A percentile compares a stretch with the other conserved stretches of the same genome.
Conservation (phyloP, 352 stramenopile species). For the Pythium coloratum region DNA sequence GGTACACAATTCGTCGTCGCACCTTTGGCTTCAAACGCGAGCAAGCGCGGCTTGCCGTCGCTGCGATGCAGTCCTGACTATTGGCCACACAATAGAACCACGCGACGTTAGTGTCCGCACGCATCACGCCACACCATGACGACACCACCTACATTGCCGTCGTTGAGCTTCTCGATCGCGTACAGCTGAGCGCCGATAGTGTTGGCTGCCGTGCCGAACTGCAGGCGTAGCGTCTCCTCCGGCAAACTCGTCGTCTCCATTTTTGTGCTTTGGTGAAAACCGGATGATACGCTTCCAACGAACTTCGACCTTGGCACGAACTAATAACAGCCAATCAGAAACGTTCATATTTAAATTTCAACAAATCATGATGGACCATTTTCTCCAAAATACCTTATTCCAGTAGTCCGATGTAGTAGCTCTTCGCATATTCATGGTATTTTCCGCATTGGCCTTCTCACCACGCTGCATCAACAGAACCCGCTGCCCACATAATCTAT, state of each 20-base stretch:
- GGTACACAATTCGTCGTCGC: not conserved
- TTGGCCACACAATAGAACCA: not conserved
- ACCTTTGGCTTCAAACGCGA: constrained; percentile 82
- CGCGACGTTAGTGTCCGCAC: not conserved
- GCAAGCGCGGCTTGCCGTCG: constrained; percentile 43
- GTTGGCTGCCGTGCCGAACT: constrained; percentile 71
- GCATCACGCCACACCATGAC: not conserved
- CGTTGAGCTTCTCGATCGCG: constrained; percentile 43
- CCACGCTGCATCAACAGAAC: not conserved
- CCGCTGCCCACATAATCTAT: not conserved
- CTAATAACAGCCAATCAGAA: constrained; percentile 13
- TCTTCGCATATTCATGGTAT: not conserved
- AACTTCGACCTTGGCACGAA: not conserved
- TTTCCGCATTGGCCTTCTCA: not conserved
- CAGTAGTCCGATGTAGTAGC: not conserved
- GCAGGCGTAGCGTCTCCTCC: constrained; percentile 66
- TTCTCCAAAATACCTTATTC: no score
- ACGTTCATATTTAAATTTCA: not conserved
- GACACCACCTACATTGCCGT: constrained; percentile 31
- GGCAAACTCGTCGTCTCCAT: constrained; percentile 10
- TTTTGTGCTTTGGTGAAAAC: not conserved
- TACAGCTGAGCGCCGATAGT: constrained; percentile 67
- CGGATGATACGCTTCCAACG: not conserved
- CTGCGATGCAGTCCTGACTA: constrained; percentile 22
- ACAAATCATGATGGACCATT: not conserved